phyloP scores from a whole-genome alignment of 352 stramenopile genomes.

The Hyaloperonospora brassicae region DNA sequence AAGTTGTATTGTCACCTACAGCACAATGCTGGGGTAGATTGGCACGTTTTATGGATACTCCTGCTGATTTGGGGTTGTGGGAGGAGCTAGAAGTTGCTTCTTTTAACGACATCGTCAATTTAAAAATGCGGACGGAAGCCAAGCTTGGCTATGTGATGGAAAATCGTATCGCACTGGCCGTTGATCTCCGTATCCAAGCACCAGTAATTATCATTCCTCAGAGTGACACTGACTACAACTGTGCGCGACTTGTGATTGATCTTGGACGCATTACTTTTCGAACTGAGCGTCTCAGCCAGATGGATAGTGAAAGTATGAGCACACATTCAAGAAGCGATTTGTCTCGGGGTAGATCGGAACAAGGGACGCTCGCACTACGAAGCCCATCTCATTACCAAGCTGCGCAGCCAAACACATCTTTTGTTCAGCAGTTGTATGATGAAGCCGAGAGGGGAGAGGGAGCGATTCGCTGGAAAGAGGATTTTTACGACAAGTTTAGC shows the following conservation, averaged over 20 bases:
- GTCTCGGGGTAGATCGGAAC: slow-evolving; percentile 21
- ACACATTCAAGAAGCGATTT: slow-evolving; percentile 25
- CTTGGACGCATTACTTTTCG: slow-evolving; percentile 79
- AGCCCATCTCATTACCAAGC: slow-evolving; percentile 30
- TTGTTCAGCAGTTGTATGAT: slow-evolving; percentile 82
- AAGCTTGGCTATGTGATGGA: slow-evolving; percentile 87
- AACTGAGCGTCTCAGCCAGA: slow-evolving; percentile 72
- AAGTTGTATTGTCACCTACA: slow-evolving; percentile 82
- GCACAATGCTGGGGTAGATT: slow-evolving; percentile 74
- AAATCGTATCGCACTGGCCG: slow-evolving; percentile 67
- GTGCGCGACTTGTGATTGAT: slow-evolving; percentile 70
- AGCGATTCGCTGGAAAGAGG: slow-evolving; percentile 84
- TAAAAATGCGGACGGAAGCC: slow-evolving; percentile 78
- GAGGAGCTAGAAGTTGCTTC: slow-evolving; percentile 82
- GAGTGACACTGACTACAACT: slow-evolving; percentile 74
- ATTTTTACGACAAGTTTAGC: slow-evolving; percentile 88
- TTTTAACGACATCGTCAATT: slow-evolving; percentile 87
- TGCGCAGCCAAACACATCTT: slow-evolving; percentile 53
- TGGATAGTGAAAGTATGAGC: slow-evolving; percentile 47
- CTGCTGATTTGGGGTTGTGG: slow-evolving; percentile 70
- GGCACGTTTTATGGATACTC: slow-evolving; percentile 67
- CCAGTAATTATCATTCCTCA: slow-evolving; percentile 79
- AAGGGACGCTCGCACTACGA: slow-evolving; percentile 35
- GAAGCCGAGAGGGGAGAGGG: slow-evolving; percentile 78
- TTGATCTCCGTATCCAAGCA: slow-evolving; percentile 81